Conservation (phyloP, 2,329 filamentous ascomycete species). For the Akanthomyces muscarius region DNA sequence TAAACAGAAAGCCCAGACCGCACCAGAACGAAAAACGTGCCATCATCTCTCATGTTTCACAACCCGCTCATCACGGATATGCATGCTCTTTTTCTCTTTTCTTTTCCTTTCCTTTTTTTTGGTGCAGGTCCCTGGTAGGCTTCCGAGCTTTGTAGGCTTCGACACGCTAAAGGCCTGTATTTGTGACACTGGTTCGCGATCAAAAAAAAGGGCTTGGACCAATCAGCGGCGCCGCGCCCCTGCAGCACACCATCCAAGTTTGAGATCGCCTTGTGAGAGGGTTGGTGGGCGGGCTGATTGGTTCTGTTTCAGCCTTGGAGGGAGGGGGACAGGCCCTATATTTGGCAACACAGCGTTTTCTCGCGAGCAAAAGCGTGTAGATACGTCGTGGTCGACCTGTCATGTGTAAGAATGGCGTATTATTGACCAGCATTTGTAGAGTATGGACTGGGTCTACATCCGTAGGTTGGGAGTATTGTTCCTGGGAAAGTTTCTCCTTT, state of each 20-base stretch:
- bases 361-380: not conserved
- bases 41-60: too few relatives aligned
- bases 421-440: not conserved
- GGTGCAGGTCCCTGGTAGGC: too few relatives aligned
- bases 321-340: not conserved
- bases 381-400: not conserved
- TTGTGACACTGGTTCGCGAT: constrained; percentile 9
- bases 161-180: not conserved
- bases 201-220: not conserved
- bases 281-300: not conserved
- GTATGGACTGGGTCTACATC: not conserved
- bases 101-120: not conserved
- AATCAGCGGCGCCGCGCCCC: constrained; percentile 8
- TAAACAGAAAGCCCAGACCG: too few relatives aligned
- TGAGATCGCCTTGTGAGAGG: not conserved
- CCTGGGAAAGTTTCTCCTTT: not conserved
- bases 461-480: not conserved
- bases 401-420: constrained; percentile 4
- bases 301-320: constrained; percentile 13
- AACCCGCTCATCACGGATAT: too few relatives aligned
- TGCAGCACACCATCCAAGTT: not conserved
- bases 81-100: not conserved
- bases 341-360: not conserved
- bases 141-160: too few relatives aligned
- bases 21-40: too few relatives aligned